Evolutionary conservation across 2,329 filamentous ascomycete genomes (phyloP).

Genomic region (Xylaria hypoxylon): DNA sequence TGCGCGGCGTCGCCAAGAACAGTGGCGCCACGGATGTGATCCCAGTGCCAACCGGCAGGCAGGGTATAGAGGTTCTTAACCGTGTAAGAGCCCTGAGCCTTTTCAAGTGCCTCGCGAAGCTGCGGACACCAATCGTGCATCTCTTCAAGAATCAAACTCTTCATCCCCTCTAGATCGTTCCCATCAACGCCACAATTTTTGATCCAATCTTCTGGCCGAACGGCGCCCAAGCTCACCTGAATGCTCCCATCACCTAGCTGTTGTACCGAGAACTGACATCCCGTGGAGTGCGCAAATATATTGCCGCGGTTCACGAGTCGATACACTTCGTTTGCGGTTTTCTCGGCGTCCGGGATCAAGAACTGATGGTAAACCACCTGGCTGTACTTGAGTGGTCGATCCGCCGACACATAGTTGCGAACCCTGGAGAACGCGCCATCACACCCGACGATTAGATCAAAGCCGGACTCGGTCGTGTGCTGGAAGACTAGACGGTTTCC

Average conservation of each 20-base stretch:
- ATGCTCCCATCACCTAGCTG: not conserved
- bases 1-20: not conserved
- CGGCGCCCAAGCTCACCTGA: not conserved
- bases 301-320: conserved; percentile 2
- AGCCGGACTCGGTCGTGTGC: not conserved
- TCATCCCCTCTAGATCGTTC: not conserved
- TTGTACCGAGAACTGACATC: not conserved
- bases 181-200: not conserved
- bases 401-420: not conserved
- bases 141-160: not conserved
- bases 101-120: not conserved
- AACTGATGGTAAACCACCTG: not conserved
- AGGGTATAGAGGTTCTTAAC: not conserved
- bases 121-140: conserved; percentile 3
- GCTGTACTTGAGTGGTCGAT: conserved; percentile 1
- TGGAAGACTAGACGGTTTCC: conserved; percentile 1
- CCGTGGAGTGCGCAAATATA: not conserved
- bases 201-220: not conserved
- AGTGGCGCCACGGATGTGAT: not conserved
- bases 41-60: not conserved
- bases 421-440: not conserved
- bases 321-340: not conserved
- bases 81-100: not conserved
- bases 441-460: not conserved
- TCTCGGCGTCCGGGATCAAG: not conserved